Evolutionary conservation across 139 green algal genomes (phyloP).

Genomic region (Deuterostichococcus epilithicus): DNA sequence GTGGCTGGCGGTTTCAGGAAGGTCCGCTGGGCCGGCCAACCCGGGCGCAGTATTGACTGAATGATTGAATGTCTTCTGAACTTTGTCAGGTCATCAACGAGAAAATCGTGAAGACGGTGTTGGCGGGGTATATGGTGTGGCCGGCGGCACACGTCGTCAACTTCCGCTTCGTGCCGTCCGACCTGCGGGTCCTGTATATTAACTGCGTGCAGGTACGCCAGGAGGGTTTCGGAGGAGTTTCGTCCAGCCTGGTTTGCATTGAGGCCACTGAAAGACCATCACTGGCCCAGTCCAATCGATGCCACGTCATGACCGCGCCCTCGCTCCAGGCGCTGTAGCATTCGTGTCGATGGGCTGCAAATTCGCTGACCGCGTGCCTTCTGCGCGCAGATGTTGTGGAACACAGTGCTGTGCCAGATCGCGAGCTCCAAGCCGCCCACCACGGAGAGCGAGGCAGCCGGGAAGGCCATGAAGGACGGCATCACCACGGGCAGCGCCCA

Average conservation of each 20-base stretch:
- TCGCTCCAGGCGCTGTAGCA: too few species aligned
- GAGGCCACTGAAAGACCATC: too few species aligned
- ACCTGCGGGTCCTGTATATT: slow-evolving; percentile 53
- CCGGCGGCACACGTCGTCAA: slow-evolving; percentile 55
- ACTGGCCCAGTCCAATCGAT: too few species aligned
- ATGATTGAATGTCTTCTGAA: too few species aligned
- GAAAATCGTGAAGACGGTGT: slow-evolving; percentile 34
- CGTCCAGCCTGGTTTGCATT: too few species aligned
- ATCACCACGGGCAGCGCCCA: neutral
- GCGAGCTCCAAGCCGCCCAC: neutral
- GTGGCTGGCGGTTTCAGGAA: too few species aligned
- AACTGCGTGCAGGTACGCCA: slow-evolving; percentile 38
- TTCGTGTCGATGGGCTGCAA: too few species aligned
- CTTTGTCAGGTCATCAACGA: neutral
- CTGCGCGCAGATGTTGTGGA: neutral
- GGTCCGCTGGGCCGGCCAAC: too few species aligned
- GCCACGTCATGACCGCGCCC: too few species aligned
- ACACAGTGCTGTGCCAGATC: neutral
- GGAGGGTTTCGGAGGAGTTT: too few species aligned
- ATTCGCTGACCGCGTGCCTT: neutral
- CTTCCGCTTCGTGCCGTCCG: slow-evolving; percentile 50
- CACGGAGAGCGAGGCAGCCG: neutral
- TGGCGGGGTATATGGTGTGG: slow-evolving; percentile 50
- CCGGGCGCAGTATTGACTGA: too few species aligned
- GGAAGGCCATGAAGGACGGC: neutral